phyloP scores from a whole-genome alignment of 2,329 filamentous ascomycete species.

The Talaromyces piceae region DNA sequence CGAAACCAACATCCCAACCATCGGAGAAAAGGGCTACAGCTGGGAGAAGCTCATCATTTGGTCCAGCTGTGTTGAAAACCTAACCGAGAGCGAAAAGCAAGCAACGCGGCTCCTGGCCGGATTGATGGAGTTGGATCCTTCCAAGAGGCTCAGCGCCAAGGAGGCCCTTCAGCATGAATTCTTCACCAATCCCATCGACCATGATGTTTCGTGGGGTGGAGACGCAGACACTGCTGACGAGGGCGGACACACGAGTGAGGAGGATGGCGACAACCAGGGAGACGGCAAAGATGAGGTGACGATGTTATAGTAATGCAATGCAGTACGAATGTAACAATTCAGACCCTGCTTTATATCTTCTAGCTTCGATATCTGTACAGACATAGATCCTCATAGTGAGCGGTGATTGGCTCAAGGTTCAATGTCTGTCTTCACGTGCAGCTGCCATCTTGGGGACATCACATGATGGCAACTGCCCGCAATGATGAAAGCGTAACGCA shows the following conservation, averaged over 20 bases:
- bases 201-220: constrained; percentile 36
- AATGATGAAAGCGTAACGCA: constrained; percentile 1
- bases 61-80: constrained; percentile 72
- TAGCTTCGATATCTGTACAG: neutral
- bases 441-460: neutral
- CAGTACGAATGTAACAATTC: neutral
- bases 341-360: neutral
- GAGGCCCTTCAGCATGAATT: constrained; percentile 40
- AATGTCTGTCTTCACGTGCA: neutral
- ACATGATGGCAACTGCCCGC: neutral
- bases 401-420: neutral
- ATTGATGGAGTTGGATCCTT: constrained; percentile 39
- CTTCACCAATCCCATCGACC: constrained; percentile 34
- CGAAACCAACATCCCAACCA: constrained; percentile 85
- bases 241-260: constrained; percentile 27
- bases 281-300: constrained; percentile 29
- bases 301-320: constrained; percentile 19
- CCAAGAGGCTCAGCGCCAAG: constrained; percentile 35
- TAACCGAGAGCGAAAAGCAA: constrained; percentile 41
- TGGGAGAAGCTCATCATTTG: constrained; percentile 93
- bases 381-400: neutral
- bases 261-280: constrained; percentile 21
- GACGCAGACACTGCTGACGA: constrained; percentile 21
- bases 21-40: constrained; percentile 75
- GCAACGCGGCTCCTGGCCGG: constrained; percentile 36